Base-by-base conservation (phyloP, 2,329 filamentous ascomycete species). In the Stenocarpella maydis region DNA sequence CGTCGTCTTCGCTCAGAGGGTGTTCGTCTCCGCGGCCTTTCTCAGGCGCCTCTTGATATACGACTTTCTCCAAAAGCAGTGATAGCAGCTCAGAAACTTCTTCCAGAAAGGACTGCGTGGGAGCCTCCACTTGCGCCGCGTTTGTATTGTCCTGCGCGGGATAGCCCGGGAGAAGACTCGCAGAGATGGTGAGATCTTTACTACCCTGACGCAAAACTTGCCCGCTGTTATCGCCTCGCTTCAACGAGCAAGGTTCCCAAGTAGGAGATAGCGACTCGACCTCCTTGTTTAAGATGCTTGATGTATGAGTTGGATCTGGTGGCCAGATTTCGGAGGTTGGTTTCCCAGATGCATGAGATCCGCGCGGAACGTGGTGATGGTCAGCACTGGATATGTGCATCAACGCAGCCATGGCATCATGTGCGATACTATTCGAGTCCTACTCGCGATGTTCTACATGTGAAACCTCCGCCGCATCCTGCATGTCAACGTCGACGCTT, bases 391-490 rank as follows among this genome's bases (percentile, higher is more conserved):
- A 9, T 2, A 39, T 9, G 2, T 34, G 9, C 19, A 58, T 21
- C 15, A 26, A 49, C 41, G 34, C 12, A 28, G 6, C 39, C n/a
- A 8, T 4, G 28, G 1, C 10, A 55, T 39, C 52, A 41, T 39
- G 26, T 17, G 58, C 15, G 52, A 39, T 26, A 49, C 28, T 47
- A 49, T 26, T 39, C 65, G 65, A 58, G 65, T 34, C 54, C 65
- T 67, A 67, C 65, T 67, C 65, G 65, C 43, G 53, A 58, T 67
- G 65, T 26, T 67, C 65, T 55, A 67, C 65, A 53, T 58, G 41
- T 39, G 65, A 47, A 17, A 67, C 65, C 43, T 67, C 65, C 58
- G 65, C 43, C 39, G 58, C 52, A 37, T 67, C 65, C 52, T 58
- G 65, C 65, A 67, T 67, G 28, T 67, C 65, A 43, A 67, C 9